These are phyloP conservation scores for Capsella rubella DNA, from an alignment of 441 rosid species.

Conservation along the genomic window DNA sequence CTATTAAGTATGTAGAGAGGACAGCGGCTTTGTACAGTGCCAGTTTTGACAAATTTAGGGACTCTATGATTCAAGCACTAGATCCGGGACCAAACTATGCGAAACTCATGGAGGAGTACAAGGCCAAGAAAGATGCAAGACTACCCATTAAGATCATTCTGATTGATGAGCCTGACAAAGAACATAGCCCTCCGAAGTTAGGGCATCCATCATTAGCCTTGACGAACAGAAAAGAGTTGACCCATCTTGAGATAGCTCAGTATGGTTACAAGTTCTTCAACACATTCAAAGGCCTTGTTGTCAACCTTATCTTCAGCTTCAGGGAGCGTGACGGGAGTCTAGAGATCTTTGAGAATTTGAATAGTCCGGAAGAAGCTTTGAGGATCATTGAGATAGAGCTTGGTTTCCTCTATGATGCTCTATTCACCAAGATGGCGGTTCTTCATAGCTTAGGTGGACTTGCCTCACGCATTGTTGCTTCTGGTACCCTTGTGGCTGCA, in stretches of 20 bases:
- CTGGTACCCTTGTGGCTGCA: slow-evolving; percentile 42
- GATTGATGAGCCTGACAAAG: slow-evolving; percentile 54
- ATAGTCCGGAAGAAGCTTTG: slow-evolving; percentile 48
- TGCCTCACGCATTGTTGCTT: slow-evolving; percentile 42
- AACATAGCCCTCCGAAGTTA: slow-evolving; percentile 15
- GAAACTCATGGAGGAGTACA: slow-evolving; percentile 56
- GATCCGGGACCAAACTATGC: slow-evolving; percentile 57
- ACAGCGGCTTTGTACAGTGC: slow-evolving; percentile 56
- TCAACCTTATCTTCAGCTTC: slow-evolving; percentile 51
- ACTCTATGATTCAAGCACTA: slow-evolving; percentile 50
- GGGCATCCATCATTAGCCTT: slow-evolving; percentile 11
- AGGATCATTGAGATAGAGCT: slow-evolving; percentile 64
- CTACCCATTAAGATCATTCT: slow-evolving; percentile 51
- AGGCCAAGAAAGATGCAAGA: slow-evolving; percentile 48
- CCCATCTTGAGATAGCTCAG: slow-evolving; percentile 42
- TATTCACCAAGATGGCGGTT: slow-evolving; percentile 54
- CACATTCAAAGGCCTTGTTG: slow-evolving; percentile 56
- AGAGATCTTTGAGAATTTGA: slow-evolving; percentile 44
- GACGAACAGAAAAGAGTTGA: not conserved
- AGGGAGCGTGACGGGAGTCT: slow-evolving; percentile 51
- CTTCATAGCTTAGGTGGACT: slow-evolving; percentile 36
- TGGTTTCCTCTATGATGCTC: slow-evolving; percentile 63
- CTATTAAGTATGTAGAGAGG: slow-evolving; percentile 55
- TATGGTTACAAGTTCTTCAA: slow-evolving; percentile 49
- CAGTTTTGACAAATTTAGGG: slow-evolving; percentile 52